Conservation (phyloP, 768 basidiomycete genomes). For the Termitomyces heimii region DNA sequence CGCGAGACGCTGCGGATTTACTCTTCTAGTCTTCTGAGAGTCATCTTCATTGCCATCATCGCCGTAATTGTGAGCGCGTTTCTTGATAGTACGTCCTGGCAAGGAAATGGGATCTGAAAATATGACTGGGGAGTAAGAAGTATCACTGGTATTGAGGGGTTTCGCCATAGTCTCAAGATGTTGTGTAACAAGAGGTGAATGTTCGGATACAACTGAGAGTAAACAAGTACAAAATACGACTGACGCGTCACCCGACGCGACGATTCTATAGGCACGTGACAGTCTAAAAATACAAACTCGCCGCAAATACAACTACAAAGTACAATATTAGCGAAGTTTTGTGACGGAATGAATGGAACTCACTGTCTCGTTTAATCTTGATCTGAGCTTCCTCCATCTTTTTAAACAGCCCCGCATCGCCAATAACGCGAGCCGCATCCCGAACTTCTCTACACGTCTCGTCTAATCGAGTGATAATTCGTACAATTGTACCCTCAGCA, state of each 20-base stretch:
- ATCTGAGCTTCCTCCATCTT: constrained; percentile 97
- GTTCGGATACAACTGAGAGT: not conserved
- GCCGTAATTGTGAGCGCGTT: constrained; percentile 4
- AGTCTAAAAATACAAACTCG: constrained; percentile 75
- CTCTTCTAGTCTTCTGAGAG: constrained; percentile 41
- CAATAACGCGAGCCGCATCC: constrained; percentile 96
- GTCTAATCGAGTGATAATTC: constrained; percentile 92
- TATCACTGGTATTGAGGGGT: constrained; percentile 17
- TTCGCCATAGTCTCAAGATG: constrained; percentile 24
- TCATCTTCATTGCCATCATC: constrained; percentile 19
- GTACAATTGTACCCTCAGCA: constrained; percentile 94
- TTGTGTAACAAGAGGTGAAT: not conserved
- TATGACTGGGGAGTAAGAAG: constrained; percentile 9
- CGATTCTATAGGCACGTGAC: constrained; percentile 5
- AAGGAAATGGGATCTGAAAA: constrained; percentile 4
- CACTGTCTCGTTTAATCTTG: constrained; percentile 94
- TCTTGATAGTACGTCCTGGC: not conserved
- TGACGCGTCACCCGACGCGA: not conserved
- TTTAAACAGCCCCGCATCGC: constrained; percentile 91
- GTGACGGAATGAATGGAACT: constrained; percentile 27
- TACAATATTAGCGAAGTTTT: constrained; percentile 4
- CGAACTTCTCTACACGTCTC: constrained; percentile 96
- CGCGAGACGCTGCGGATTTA: constrained; percentile 69
- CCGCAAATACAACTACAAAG: constrained; percentile 74
- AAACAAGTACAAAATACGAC: constrained; percentile 10